Conservation (phyloP, 2,329 filamentous ascomycete species). For the Colletotrichum nymphaeae region DNA sequence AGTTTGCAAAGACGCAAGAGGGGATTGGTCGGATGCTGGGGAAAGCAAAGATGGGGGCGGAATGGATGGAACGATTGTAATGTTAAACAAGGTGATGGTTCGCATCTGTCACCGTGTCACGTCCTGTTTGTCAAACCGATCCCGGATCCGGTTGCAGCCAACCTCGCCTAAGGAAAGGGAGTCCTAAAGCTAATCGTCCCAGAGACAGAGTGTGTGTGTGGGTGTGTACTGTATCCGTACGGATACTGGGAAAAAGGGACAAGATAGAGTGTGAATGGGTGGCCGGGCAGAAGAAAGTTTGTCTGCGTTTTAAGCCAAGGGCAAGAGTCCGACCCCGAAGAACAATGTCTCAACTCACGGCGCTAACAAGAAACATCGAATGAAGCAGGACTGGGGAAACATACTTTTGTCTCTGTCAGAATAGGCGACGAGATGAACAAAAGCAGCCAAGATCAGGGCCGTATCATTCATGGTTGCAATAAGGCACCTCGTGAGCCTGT, state of each 20-base stretch:
- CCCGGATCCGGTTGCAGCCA: neutral
- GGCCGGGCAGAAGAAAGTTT: neutral
- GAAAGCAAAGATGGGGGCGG: neutral
- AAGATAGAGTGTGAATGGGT: neutral
- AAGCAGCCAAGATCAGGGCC: neutral
- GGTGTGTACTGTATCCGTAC: neutral
- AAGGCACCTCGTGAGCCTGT: neutral
- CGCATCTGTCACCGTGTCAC: neutral
- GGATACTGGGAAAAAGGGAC: neutral
- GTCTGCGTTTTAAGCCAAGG: slow-evolving; percentile 2
- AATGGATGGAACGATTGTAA: neutral
- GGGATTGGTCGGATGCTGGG: neutral
- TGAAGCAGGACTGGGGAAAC: neutral
- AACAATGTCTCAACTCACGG: slow-evolving; percentile 16
- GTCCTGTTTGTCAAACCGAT: neutral
- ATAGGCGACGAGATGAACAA: neutral
- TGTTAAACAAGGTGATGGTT: neutral
- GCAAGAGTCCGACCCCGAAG: neutral
- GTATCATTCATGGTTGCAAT: neutral
- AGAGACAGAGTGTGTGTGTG: neutral
- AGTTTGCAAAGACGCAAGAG: neutral
- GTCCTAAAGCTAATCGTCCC: neutral
- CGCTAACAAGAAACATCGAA: slow-evolving; percentile 22
- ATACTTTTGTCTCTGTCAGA: slow-evolving; percentile 18
- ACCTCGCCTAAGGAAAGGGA: neutral